phyloP scores from a whole-genome alignment of 441 rosid genomes.

The Melastoma candidum region DNA sequence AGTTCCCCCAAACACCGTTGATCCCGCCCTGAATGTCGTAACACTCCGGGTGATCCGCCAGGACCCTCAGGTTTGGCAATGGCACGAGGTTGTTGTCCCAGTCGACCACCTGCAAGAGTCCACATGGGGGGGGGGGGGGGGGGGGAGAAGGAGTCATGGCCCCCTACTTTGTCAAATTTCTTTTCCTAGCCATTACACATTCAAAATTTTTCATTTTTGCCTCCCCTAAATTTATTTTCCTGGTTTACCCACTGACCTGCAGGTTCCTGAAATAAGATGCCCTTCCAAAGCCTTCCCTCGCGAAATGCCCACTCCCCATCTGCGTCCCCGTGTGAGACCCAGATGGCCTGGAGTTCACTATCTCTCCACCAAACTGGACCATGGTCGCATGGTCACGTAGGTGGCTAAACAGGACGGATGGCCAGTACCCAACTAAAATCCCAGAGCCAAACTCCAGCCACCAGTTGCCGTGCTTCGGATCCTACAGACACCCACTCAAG shows the following conservation, averaged over 20 bases:
- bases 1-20: conserved; percentile 86
- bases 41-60: conserved; percentile 89
- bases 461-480: conserved; percentile 99
- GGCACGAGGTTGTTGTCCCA: conserved; percentile 91
- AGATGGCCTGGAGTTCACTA: conserved; percentile 56
- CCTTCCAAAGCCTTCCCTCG: conserved; percentile 80
- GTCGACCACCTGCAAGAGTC: conserved; percentile 43
- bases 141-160: too few relatives aligned
- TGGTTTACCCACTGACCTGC: conserved; percentile 7
- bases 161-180: too few relatives aligned
- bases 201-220: too few relatives aligned
- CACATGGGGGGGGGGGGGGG: too few relatives aligned
- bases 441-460: conserved; percentile 98
- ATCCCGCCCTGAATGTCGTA: conserved; percentile 81
- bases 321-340: conserved; percentile 82
- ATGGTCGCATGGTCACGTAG: conserved; percentile 76
- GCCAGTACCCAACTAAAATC: conserved; percentile 90
- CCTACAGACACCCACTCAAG: conserved; percentile 28
- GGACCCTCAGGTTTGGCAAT: conserved; percentile 43
- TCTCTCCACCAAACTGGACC: conserved; percentile 95
- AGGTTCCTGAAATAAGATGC: conserved; percentile 86
- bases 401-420: conserved; percentile 70
- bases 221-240: too few relatives aligned
- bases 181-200: too few relatives aligned
- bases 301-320: conserved; percentile 97